phyloP scores from a whole-genome alignment of 306 rosid genomes.

The Vigna radiata region DNA sequence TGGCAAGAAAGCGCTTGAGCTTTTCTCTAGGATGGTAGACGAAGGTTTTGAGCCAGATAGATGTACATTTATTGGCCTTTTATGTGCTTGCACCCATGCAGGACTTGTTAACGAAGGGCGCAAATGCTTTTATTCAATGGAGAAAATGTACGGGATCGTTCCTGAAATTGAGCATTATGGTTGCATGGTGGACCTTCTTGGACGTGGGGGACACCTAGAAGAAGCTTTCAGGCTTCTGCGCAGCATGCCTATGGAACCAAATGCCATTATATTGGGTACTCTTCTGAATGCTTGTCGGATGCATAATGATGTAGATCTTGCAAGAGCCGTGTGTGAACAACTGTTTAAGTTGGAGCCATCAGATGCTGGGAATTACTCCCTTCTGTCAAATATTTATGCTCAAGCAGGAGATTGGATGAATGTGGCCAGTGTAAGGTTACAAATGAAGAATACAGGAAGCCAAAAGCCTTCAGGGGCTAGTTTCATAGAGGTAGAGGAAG shows the following conservation, averaged over 20 bases:
- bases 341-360: slow-evolving; percentile 62
- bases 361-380: slow-evolving; percentile 70
- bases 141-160: slow-evolving; percentile 65
- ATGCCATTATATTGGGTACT: slow-evolving; percentile 70
- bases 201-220: slow-evolving; percentile 77
- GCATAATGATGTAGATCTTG: slow-evolving; percentile 77
- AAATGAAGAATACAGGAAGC: slow-evolving; percentile 65
- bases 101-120: slow-evolving; percentile 80
- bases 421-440: slow-evolving; percentile 66
- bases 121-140: slow-evolving; percentile 67
- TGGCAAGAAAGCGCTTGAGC: slow-evolving; percentile 71
- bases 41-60: slow-evolving; percentile 76
- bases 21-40: slow-evolving; percentile 67
- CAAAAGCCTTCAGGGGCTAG: slow-evolving; percentile 88
- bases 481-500: slow-evolving; percentile 70
- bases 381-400: slow-evolving; percentile 86
- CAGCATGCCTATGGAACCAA: slow-evolving; percentile 83
- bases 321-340: slow-evolving; percentile 60
- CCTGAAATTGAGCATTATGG: slow-evolving; percentile 81
- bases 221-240: slow-evolving; percentile 77
- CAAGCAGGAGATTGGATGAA: slow-evolving; percentile 80
- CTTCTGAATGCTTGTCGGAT: slow-evolving; percentile 84
- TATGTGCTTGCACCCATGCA: slow-evolving; percentile 83
- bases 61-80: slow-evolving; percentile 70
- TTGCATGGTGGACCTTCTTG: slow-evolving; percentile 85